phyloP scores from a whole-genome alignment of 2,329 filamentous ascomycete genomes.

The Neophaeococcomyces mojaviensis region DNA sequence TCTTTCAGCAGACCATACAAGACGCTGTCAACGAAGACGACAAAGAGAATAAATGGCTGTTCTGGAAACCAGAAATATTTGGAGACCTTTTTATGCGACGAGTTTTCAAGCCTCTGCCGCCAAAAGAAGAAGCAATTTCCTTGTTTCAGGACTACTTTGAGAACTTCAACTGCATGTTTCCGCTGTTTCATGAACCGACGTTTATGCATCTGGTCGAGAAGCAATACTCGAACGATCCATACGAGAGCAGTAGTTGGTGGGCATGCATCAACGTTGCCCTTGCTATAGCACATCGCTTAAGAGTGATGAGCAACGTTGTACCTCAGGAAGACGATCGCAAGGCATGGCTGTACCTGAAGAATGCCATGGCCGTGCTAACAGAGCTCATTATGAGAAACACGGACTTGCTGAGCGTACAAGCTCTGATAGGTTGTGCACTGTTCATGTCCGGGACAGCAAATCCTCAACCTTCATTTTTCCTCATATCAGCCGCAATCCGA shows the following conservation, averaged over 20 bases:
- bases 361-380: conserved; percentile 85
- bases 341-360: conserved; percentile 93
- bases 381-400: conserved; percentile 95
- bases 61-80: conserved; percentile 98
- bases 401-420: conserved; percentile 89
- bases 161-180: conserved; percentile 99
- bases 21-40: conserved; percentile 68
- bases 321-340: conserved; percentile 87
- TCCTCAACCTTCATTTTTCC: conserved; percentile 84
- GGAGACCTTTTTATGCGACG: conserved; percentile 80
- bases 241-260: conserved; percentile 97
- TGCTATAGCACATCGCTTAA: conserved; percentile 84
- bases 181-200: conserved; percentile 91
- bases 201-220: conserved; percentile 96
- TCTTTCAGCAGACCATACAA: conserved; percentile 91
- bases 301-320: conserved; percentile 91
- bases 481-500: conserved; percentile 83
- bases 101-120: conserved; percentile 73
- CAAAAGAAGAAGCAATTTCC: conserved; percentile 79
- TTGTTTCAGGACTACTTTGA: conserved; percentile 91
- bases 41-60: conserved; percentile 81
- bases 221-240: conserved; percentile 87
- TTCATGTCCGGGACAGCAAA: conserved; percentile 97
- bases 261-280: conserved; percentile 89
- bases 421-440: conserved; percentile 81